Base-by-base conservation (phyloP, 192 early-diverging fungal genomes). In the Umbelopsis ramanniana region DNA sequence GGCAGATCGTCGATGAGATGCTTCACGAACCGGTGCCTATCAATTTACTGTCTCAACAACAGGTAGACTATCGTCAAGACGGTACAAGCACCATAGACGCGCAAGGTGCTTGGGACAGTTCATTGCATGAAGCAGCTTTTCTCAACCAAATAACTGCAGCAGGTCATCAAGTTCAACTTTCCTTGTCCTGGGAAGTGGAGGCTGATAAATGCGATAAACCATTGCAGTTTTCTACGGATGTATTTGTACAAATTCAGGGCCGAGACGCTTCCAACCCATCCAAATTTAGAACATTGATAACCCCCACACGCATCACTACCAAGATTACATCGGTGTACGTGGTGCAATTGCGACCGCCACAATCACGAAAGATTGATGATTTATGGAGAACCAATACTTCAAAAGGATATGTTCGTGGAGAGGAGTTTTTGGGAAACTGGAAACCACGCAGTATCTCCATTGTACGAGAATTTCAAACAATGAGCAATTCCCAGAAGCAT, bases 101-200 rank as follows among this genome's bases (percentile, higher is more conserved):
- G 8, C 79, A 84, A 6, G 87, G 86, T 23, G 79, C 91, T 8
- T 94, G 93, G 93, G 93, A 94, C 60, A 91, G 90, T 12, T 91
- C 92, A 0, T 83, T 93, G 1, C 88, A 92, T 53, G 92, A 88
- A 8, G 89, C 87, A 0, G 71, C 84, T 0, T 81, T 90, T 50
- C 76, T 94, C 17, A 90, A 94, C 68, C 63, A 82, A 45, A 81
- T 90, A 10, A 93, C 92, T 0, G 67, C 72, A 29, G 76, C 88
- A 14, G 74, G 79, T n/a, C 83, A 85, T 71, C 85, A 88, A 6
- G 87, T 93, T 9, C 68, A 85, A 33, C 79, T 93, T 29, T 74
- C 84, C 1, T 38, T 92, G 26, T 81, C 76, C 17, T 86, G 91
- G 81, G 63, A 71, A 0, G 74, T 92, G 4, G 86, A 84, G 55